Evolutionary conservation across 768 basidiomycete species (phyloP).

Genomic region (Solioccasus polychromus): DNA sequence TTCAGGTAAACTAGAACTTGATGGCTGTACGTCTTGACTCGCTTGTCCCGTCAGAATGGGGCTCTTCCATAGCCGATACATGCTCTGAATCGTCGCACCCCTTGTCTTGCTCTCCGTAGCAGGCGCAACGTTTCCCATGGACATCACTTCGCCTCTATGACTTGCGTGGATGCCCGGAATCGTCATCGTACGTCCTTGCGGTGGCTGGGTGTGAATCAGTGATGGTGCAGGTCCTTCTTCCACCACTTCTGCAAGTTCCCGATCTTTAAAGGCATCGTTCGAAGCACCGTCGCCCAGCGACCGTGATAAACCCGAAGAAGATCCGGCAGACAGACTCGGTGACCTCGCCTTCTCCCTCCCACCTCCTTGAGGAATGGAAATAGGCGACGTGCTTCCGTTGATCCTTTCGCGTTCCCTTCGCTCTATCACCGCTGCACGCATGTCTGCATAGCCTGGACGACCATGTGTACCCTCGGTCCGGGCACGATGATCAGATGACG

Average conservation of each 20-base stretch:
- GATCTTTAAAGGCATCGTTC: constrained; percentile 30
- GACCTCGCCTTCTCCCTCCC: constrained; percentile 25
- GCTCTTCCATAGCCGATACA: constrained; percentile 76
- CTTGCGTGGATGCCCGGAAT: constrained; percentile 87
- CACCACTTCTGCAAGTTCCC: constrained; percentile 29
- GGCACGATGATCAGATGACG: constrained; percentile 35
- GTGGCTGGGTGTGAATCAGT: constrained; percentile 72
- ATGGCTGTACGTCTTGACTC: constrained; percentile 14
- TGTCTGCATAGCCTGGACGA: constrained; percentile 67
- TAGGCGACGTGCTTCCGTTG: constrained; percentile 29
- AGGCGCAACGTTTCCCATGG: constrained; percentile 71
- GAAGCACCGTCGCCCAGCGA: constrained; percentile 29
- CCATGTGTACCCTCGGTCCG: constrained; percentile 39
- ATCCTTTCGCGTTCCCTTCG: constrained; percentile 45
- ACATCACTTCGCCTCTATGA: constrained; percentile 82
- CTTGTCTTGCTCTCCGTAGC: constrained; percentile 37
- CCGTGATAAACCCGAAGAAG: constrained; percentile 33
- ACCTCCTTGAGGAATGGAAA: constrained; percentile 30
- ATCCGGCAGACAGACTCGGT: constrained; percentile 25
- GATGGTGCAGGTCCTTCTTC: constrained; percentile 33
- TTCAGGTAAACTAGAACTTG: constrained; percentile 7
- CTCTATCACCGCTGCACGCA: constrained; percentile 73
- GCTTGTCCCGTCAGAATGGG: constrained; percentile 36
- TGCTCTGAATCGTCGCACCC: constrained; percentile 58
- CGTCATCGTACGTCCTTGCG: constrained; percentile 74